Conservation (phyloP, 1,284 basidiomycete species). For the Ceratobasidium sp. region DNA sequence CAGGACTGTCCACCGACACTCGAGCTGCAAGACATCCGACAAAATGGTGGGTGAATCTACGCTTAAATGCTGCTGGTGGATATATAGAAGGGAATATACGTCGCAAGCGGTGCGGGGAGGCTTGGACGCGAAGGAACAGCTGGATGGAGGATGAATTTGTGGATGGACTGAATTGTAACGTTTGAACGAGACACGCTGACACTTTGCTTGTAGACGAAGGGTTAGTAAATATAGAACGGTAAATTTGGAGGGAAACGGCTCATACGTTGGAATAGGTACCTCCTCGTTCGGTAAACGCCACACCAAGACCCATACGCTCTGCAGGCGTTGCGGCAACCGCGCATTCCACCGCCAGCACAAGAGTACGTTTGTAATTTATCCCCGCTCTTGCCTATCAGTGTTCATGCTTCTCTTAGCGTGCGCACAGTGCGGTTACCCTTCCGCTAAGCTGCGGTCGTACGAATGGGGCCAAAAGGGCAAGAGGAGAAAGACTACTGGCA, state of each 20-base stretch:
- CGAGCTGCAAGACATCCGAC: constrained; percentile 49
- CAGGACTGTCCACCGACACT: constrained; percentile 23
- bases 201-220: constrained; percentile 72
- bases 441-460: constrained; percentile 94
- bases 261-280: constrained; percentile 70
- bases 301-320: constrained; percentile 98
- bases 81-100: constrained; percentile 51
- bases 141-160: constrained; percentile 43
- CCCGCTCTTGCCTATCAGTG: background rate
- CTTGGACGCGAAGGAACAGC: background rate
- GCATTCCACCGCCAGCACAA: constrained; percentile 98
- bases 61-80: constrained; percentile 47
- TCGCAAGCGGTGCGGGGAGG: constrained; percentile 5
- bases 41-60: constrained; percentile 53
- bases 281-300: constrained; percentile 96
- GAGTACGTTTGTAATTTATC: constrained; percentile 65
- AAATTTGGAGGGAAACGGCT: constrained; percentile 46
- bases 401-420: constrained; percentile 68
- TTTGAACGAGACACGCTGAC: constrained; percentile 55
- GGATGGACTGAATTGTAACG: constrained; percentile 30
- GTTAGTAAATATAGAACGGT: constrained; percentile 55
- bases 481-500: constrained; percentile 98
- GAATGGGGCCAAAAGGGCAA: constrained; percentile 99
- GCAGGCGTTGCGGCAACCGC: constrained; percentile 92
- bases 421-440: constrained; percentile 95